Base-by-base conservation (phyloP, 768 basidiomycete species). In the Coprinellus micaceus region DNA sequence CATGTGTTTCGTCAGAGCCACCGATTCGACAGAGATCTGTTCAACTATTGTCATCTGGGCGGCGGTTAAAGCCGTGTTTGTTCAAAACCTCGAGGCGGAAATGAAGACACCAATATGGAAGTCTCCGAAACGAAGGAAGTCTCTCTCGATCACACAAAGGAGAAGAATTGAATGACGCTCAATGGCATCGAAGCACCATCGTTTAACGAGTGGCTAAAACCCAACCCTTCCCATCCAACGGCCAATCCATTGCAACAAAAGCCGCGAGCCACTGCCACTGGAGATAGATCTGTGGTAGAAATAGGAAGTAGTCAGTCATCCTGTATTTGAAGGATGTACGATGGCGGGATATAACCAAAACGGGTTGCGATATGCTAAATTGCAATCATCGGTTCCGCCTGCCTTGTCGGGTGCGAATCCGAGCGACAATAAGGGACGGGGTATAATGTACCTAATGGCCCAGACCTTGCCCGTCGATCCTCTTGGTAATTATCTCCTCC, bases 401-500 rank as follows among this genome's bases (percentile, higher is more conserved):
- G 9, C 36, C 40, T 33, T 33, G 33, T 33, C 33, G 33, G 33
- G 33, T n/a, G 36, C 36, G 9, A 9, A 17, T 17, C 36, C 36
- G 9, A 21, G 40, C 19, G 40, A 43, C 40, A 43, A 43, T 43
- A 43, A 7, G 19, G 40, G n/a, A 15, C n/a, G n/a, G 19, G 40
- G 19, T 21, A 17, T 7, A 43, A 43, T 47, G 45, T 2, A 50
- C 24, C 56, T 49, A 77, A 52, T 81, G 77, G 30, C 89, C 89
- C 39, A 92, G 72, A n/a, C 89, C 88, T 49, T 81, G 77, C 1
- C 90, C 91, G 56, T 83, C 77, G 58, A 91, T 84, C 63, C 75
- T 80, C 64, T 76, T 84, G 28, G 83, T 79, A 55, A 89, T 77
- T 54, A 74, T 74, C 52, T 84, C 81, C 56, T 85, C 79, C 74